Percentiles rank a stretch among this genome's conserved stretches.
Conservation (phyloP, 2,329 filamentous ascomycete species). For the Pyricularia pennisetigena region DNA sequence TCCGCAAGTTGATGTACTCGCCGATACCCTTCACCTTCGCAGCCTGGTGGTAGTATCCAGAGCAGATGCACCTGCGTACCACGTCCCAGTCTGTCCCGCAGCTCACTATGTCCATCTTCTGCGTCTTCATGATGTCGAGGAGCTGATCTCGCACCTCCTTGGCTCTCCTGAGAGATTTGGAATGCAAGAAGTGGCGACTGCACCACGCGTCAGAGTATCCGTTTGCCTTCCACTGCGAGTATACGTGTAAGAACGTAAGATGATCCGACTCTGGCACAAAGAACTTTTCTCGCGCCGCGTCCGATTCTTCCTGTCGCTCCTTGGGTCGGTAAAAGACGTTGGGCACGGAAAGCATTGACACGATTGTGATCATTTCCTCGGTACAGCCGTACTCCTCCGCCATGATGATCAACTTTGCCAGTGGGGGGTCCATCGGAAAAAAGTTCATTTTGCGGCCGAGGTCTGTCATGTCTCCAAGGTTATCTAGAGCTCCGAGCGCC, state of each 20-base stretch:
- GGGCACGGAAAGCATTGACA: conserved; percentile 94
- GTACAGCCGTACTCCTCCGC: conserved; percentile 84
- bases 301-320: conserved; percentile 92
- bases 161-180: conserved; percentile 84
- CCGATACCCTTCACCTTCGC: conserved; percentile 93
- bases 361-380: conserved; percentile 97
- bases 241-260: conserved; percentile 89
- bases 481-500: conserved; percentile 88
- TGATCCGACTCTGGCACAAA: conserved; percentile 98
- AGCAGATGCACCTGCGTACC: conserved; percentile 92
- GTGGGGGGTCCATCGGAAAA: conserved; percentile 94
- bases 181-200: conserved; percentile 82
- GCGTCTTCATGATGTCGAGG: conserved; percentile 85
- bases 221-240: conserved; percentile 89
- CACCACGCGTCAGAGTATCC: conserved; percentile 89
- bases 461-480: conserved; percentile 81
- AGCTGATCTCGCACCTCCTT: conserved; percentile 94
- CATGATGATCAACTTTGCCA: conserved; percentile 91
- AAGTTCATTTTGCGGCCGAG: conserved; percentile 90
- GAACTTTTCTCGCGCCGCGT: conserved; percentile 92
- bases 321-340: conserved; percentile 96
- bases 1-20: conserved; percentile 94
- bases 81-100: conserved; percentile 97
- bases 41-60: conserved; percentile 95
- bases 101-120: conserved; percentile 78